Evolutionary conservation across 2,329 filamentous ascomycete genomes (phyloP), one percentile per base, ranked within the genome.

Genomic region (Pseudocercospora eumusae): DNA sequence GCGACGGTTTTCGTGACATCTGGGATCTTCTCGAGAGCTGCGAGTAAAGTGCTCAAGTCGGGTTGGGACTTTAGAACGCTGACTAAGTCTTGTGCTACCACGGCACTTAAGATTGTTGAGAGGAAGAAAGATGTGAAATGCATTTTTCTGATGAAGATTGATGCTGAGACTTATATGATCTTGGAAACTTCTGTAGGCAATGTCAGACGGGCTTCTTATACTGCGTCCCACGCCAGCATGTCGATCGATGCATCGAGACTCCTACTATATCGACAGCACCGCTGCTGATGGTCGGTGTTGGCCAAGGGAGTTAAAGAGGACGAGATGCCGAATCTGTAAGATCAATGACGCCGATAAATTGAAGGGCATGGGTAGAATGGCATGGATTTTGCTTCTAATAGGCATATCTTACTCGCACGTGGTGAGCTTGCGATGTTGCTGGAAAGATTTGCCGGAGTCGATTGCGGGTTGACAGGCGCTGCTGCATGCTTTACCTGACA

Each of bases 11-110:
- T 52, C 27, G 63, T 61, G 11, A 68, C 44, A n/a, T 62, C 54
- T n/a, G 65, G 64, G 2, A 73, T 63, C 20, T 49, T 54, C 42
- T 68, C 45, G n/a, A 68, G 58, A 44, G 65, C 63, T 23, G 53
- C 55, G n/a, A 66, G 57, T 33, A 68, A 52, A 31, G 63, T 60
- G 55, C 54, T 61, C n/a, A 63, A 54, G 40, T 65, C 53, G 25
- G 57, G 60, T 27, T 61, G 63, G 15, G 60, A 57, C n/a, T 62
- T 50, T 4, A 65, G 40, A 7, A 60, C 47, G 33, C 44, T 59
- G 36, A 63, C 56, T 11, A 67, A 63, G 33, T 59, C 58, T 20
- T 66, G 60, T 44, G 64, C 60, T 25, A 62, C 4, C 15, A 40
- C 36, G 36, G 15, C 45, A 45, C 47, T 47, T 5, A 33, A 25